Conservation (phyloP, 257 asterid species). For the Ligustrum vulgare region DNA sequence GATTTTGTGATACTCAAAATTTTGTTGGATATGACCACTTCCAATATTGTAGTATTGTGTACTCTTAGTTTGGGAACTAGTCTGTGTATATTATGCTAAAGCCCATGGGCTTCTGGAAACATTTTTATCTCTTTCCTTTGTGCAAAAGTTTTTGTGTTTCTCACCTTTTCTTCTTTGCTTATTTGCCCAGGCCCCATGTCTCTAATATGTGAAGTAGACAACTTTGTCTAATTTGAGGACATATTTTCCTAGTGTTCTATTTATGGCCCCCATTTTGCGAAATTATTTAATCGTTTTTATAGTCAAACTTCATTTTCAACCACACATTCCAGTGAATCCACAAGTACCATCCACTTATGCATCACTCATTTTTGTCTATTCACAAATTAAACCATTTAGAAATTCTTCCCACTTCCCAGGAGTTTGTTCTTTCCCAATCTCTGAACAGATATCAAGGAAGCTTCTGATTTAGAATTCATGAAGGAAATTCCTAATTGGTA, state of each 20-base stretch:
- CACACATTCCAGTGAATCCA: no score
- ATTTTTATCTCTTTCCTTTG: background rate
- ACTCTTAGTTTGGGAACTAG: background rate
- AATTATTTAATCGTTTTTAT: no score
- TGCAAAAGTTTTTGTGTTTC: background rate
- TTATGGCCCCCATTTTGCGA: background rate
- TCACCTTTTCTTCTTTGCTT: background rate
- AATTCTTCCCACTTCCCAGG: no score
- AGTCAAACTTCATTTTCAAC: no score
- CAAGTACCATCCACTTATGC: no score
- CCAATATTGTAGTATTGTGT: no score
- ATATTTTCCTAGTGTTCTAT: background rate
- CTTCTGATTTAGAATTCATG: background rate
- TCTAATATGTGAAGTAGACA: background rate
- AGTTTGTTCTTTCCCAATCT: background rate
- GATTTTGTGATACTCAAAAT: background rate
- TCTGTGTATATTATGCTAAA: background rate
- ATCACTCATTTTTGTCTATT: no score
- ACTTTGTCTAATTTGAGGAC: slow-evolving; percentile 10
- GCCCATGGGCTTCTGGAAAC: background rate
- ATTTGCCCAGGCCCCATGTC: background rate
- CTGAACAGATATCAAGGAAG: background rate
- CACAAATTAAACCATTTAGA: no score
- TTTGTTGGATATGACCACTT: background rate
- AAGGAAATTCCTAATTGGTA: background rate